A percentile compares a stretch with the other conserved stretches of the same genome.
These are phyloP conservation scores for Russula ochroleuca DNA, from an alignment of 768 basidiomycete genomes.

Conservation along the genomic window DNA sequence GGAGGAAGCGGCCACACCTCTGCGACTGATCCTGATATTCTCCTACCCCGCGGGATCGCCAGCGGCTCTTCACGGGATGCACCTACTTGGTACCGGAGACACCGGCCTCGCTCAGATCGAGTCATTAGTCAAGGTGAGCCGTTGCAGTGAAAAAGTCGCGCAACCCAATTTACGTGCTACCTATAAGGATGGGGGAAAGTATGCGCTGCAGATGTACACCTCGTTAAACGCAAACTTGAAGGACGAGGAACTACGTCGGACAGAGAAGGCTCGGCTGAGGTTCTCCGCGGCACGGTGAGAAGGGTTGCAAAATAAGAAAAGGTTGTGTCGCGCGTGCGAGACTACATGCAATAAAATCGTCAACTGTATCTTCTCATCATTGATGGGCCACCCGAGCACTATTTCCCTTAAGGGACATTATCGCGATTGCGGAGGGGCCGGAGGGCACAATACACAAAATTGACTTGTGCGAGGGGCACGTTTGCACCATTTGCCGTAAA, in stretches of 20 bases:
- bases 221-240: constrained; percentile 61
- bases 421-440: too few relatives aligned
- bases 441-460: too few relatives aligned
- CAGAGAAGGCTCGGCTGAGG: constrained; percentile 53
- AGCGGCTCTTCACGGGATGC: constrained; percentile 56
- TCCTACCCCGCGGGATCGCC: constrained; percentile 45
- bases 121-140: constrained; percentile 50
- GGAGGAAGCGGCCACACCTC: constrained; percentile 66
- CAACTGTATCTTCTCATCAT: background rate
- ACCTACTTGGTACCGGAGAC: constrained; percentile 60
- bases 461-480: too few relatives aligned
- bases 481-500: background rate
- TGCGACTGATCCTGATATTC: constrained; percentile 59
- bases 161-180: background rate
- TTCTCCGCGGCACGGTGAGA: constrained; percentile 37
- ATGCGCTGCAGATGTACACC: constrained; percentile 53
- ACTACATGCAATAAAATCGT: too few relatives aligned
- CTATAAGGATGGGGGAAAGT: constrained; percentile 59
- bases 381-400: background rate
- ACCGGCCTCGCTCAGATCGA: constrained; percentile 46
- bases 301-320: background rate
- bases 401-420: background rate
- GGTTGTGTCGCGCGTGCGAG: background rate
- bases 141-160: constrained; percentile 12
- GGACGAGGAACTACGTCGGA: constrained; percentile 58